Evolutionary conservation across 345 rosid species (phyloP).

Genomic region (Bruguiera gymnorhiza): DNA sequence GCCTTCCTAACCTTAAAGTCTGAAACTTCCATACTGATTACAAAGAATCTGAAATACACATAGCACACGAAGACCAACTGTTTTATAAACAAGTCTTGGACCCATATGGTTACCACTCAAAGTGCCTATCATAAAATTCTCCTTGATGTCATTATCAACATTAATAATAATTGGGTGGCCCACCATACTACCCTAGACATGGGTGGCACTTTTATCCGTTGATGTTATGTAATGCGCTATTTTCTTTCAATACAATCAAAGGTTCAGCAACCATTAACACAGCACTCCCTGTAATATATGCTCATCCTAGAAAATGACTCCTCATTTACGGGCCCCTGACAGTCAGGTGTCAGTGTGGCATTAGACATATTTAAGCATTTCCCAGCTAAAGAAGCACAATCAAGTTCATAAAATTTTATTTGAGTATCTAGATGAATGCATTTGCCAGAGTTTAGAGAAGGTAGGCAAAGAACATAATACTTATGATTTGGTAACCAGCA

Average conservation of each 20-base stretch:
- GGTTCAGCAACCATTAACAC: too few species aligned
- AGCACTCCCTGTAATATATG: too few species aligned
- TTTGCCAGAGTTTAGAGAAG: too few species aligned
- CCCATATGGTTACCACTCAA: neutral
- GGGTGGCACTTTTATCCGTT: neutral
- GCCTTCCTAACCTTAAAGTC: neutral
- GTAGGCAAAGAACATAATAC: too few species aligned
- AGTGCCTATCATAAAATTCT: neutral
- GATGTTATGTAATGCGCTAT: neutral
- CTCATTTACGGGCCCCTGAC: too few species aligned
- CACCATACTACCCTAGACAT: neutral
- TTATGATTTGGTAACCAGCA: too few species aligned
- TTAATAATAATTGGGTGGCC: neutral
- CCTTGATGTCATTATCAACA: neutral
- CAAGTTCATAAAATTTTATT: too few species aligned
- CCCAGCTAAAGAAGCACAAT: too few species aligned
- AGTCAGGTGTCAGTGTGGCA: too few species aligned
- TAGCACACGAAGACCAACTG: neutral
- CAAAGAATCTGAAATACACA: neutral
- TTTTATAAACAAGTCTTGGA: neutral
- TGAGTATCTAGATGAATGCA: too few species aligned
- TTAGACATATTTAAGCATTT: too few species aligned
- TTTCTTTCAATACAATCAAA: neutral
- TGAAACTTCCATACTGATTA: neutral
- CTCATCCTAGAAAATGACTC: too few species aligned